Percentiles rank a stretch among this genome's conserved stretches.
Evolutionary conservation across 768 basidiomycete species (phyloP).

Genomic region (Boletus speciosus): DNA sequence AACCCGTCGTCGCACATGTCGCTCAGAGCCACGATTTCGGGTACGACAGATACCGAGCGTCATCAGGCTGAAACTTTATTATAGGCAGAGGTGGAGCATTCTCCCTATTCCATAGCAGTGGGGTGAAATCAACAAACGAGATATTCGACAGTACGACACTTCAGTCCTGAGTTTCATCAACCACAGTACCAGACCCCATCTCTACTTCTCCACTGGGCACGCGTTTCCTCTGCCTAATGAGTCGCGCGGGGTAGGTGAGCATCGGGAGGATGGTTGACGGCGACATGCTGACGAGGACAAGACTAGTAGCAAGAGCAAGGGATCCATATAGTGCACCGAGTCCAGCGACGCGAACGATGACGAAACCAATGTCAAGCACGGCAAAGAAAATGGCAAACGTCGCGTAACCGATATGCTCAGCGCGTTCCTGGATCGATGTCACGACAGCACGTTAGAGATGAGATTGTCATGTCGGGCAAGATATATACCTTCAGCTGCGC

Average conservation of each 20-base stretch:
- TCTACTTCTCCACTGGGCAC: not conserved
- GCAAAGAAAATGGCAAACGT: slow-evolving; percentile 16
- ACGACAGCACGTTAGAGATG: not conserved
- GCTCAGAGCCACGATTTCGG: not conserved
- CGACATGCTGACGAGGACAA: slow-evolving; percentile 11
- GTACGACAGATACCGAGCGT: not conserved
- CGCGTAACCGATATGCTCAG: slow-evolving; percentile 9
- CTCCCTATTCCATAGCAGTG: no score
- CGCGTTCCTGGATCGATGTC: slow-evolving; percentile 8
- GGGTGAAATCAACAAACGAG: not conserved
- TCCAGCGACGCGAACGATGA: slow-evolving; percentile 17
- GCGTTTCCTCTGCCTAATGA: not conserved
- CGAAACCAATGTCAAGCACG: slow-evolving; percentile 18
- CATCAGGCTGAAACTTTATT: not conserved
- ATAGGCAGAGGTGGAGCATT: not conserved
- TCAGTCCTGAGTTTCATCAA: not conserved
- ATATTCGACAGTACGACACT: not conserved
- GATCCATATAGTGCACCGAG: slow-evolving; percentile 11
- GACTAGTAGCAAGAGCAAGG: slow-evolving; percentile 6
- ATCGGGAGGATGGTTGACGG: slow-evolving; percentile 3
- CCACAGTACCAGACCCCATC: not conserved
- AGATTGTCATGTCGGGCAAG: not conserved
- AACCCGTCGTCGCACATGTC: not conserved
- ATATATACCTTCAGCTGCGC: slow-evolving; percentile 22
- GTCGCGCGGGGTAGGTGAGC: not conserved